A percentile compares a stretch with the other conserved stretches of the same genome.
phyloP scores from a whole-genome alignment of 305 asterid genomes.

The Solanum chacoense region DNA sequence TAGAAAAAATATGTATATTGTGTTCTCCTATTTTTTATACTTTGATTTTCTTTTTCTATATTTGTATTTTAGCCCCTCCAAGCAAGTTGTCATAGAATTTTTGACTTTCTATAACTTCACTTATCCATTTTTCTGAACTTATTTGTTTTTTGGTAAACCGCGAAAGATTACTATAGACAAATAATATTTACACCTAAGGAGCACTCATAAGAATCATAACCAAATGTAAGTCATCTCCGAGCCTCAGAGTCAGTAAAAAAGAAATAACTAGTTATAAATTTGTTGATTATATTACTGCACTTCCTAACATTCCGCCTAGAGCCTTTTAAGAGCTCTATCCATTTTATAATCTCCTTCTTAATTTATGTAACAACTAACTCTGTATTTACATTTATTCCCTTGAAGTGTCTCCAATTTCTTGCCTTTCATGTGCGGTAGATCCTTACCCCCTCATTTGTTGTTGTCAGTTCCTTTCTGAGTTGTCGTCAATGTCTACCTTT shows the following conservation, averaged over 20 bases:
- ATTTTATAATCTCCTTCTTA: background rate
- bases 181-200: background rate
- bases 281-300: background rate
- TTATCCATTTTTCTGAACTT: background rate
- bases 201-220: background rate
- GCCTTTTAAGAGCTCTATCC: background rate
- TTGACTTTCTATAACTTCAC: constrained; percentile 15
- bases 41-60: background rate
- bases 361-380: background rate
- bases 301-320: background rate
- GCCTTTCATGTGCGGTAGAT: background rate
- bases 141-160: background rate
- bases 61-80: background rate
- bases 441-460: background rate
- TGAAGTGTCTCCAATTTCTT: background rate
- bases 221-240: too few species aligned
- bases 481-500: background rate
- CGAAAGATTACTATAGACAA: background rate
- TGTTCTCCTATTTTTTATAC: background rate
- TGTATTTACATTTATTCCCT: background rate
- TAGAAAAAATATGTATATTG: background rate
- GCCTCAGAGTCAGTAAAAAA: background rate
- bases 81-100: constrained; percentile 22
- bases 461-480: background rate
- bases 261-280: background rate